Percentiles rank a stretch among this genome's conserved stretches.
These are phyloP conservation scores for Tilletia setariae DNA, from an alignment of 1,284 basidiomycete genomes.

Conservation along the genomic window DNA sequence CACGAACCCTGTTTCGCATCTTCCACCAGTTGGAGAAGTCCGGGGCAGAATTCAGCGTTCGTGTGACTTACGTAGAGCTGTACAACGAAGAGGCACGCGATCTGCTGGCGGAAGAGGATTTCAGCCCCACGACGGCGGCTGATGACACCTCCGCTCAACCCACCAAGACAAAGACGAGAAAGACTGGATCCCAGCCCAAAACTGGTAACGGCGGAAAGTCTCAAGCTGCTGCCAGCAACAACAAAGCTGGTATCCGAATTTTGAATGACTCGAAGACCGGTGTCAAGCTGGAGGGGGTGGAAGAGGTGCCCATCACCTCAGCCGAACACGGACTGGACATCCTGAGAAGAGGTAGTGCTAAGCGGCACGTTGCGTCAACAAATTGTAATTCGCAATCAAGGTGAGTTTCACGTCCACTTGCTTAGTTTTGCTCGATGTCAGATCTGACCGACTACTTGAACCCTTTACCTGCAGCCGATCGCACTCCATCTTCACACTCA, in stretches of 20 bases:
- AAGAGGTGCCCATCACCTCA: constrained; percentile 81
- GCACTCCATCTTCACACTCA: constrained; percentile 94
- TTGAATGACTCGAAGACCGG: background rate
- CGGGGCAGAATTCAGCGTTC: constrained; percentile 77
- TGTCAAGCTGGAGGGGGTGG: constrained; percentile 68
- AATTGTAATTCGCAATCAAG: constrained; percentile 94
- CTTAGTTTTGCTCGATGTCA: constrained; percentile 50
- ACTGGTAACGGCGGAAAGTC: constrained; percentile 67
- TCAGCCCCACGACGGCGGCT: background rate
- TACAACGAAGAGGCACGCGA: constrained; percentile 91
- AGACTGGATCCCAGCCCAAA: constrained; percentile 19
- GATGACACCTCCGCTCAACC: background rate
- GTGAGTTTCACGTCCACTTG: constrained; percentile 53
- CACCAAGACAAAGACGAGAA: constrained; percentile 27
- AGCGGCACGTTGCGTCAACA: constrained; percentile 90
- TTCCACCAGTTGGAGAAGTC: constrained; percentile 80
- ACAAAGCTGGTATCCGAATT: constrained; percentile 7
- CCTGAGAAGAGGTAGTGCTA: constrained; percentile 80
- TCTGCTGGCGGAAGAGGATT: constrained; percentile 60
- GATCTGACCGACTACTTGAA: constrained; percentile 63
- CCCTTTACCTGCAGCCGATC: constrained; percentile 71
- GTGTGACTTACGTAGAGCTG: constrained; percentile 91
- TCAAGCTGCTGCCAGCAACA: constrained; percentile 64
- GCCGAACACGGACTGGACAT: constrained; percentile 80
- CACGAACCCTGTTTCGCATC: constrained; percentile 84